A percentile compares a stretch with the other conserved stretches of the same genome.
These are phyloP conservation scores for Aspergillus saccharolyticus DNA, from an alignment of 495 filamentous ascomycete species.

Conservation along the genomic window DNA sequence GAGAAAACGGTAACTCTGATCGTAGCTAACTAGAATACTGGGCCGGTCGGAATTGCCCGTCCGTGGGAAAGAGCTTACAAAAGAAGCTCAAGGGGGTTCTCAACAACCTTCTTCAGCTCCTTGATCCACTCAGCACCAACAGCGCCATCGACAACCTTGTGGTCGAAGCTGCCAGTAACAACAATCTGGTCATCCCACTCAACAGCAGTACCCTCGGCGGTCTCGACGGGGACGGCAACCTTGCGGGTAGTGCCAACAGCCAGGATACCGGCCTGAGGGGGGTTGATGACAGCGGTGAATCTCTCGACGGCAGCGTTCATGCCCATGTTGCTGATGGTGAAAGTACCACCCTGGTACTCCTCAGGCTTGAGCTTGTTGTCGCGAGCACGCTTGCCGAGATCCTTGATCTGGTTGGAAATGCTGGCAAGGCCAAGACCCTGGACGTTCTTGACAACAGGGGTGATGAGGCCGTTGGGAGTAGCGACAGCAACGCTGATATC, in stretches of 20 bases:
- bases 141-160: conserved; percentile 90
- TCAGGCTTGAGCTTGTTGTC: conserved; percentile 99
- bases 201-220: conserved; percentile 71
- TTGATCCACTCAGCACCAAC: conserved; percentile 96
- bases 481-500: conserved; percentile 94
- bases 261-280: conserved; percentile 92
- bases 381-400: conserved; percentile 89
- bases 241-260: conserved; percentile 93
- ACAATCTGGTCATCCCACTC: conserved; percentile 98
- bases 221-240: conserved; percentile 84
- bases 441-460: conserved; percentile 88
- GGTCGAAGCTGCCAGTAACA: conserved; percentile 93
- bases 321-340: conserved; percentile 99
- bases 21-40: conserved; percentile 18
- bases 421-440: conserved; percentile 75
- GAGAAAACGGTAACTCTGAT: conserved; percentile 10
- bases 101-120: conserved; percentile 94
- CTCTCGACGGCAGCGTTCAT: conserved; percentile 96
- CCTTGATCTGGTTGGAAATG: conserved; percentile 87
- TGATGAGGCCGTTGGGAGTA: conserved; percentile 92
- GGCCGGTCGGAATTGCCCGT: conserved; percentile 4
- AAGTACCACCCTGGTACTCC: conserved; percentile 97
- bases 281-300: conserved; percentile 99
- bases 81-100: conserved; percentile 92
- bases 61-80: conserved; percentile 49